Base-by-base conservation (phyloP, 2,329 filamentous ascomycete species). In the Canariomyces notabilis region DNA sequence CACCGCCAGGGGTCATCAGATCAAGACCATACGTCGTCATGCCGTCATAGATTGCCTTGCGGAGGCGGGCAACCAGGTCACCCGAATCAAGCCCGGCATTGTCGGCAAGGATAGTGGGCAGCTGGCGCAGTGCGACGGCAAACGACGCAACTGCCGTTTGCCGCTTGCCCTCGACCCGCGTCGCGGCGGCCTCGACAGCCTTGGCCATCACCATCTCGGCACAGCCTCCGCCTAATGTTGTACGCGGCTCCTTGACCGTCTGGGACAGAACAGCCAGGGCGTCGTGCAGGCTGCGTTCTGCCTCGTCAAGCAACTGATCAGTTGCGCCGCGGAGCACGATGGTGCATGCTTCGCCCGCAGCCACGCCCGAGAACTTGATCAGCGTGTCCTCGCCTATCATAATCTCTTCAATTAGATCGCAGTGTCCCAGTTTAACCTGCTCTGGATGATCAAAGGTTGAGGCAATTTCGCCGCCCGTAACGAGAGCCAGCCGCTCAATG, bases 161-260 rank as follows among this genome's bases (percentile, higher is more conserved):
- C 69, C 93, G 91, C 82, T 98, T 98, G 66, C 93, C 93, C 57
- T 93, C 89, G 6, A 95, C 87, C 60, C 95, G 91, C 52, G 94
- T 90, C 18, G 90, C 90, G 5, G 89, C 89, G 51, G 86, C 87
- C 64, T 96, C 91, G 18, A 98, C 93, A 6, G 93, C 93, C 76
- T 96, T 95, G 55, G 91, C 88, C 93, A 98, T 98, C 58, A 95
- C 74, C 91, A 97, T 97, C 79, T 98, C 93, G 4, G 91, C 90
- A 63, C 89, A 97, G 21, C 93, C 93, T 63, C 93, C 93, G 43
- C 93, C 93, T 3, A 98, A 82, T 0, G 93, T 97, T 34, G 90
- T 94, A 65, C 88, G 83, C 42, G 93, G 93, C 70, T 96, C 90
- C 67, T 86, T 87, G 59, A 98, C 87, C 2, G 93, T 98, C 69